Evolutionary conservation across 2,329 filamentous ascomycete genomes (phyloP).

Genomic region (Parastagonospora avenae): DNA sequence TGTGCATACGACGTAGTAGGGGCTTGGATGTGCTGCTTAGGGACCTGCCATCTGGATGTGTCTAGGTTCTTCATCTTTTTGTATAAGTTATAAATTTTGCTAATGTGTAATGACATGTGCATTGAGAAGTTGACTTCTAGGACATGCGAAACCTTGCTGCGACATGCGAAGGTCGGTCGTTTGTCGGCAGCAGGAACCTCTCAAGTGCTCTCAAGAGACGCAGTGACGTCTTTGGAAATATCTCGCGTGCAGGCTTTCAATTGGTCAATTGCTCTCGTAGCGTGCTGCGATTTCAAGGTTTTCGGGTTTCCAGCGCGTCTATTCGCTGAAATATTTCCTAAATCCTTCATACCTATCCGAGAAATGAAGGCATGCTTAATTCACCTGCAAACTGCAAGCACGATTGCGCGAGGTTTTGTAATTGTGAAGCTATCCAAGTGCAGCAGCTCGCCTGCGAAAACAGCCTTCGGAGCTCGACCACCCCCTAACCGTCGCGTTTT

Average conservation of each 20-base stretch:
- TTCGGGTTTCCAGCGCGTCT: too few relatives aligned
- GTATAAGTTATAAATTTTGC: neutral
- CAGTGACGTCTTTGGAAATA: too few relatives aligned
- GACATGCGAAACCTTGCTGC: too few relatives aligned
- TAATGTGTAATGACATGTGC: neutral
- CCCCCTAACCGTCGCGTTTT: constrained; percentile 37
- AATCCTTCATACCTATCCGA: too few relatives aligned
- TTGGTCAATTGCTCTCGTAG: too few relatives aligned
- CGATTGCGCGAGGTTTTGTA: constrained; percentile 10
- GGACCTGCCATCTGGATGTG: neutral
- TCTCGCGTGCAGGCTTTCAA: too few relatives aligned
- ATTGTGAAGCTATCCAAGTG: constrained; percentile 6
- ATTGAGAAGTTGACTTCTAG: neutral
- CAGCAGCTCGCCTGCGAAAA: constrained; percentile 22
- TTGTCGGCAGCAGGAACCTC: neutral
- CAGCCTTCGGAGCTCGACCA: constrained; percentile 30
- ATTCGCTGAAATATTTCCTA: too few relatives aligned
- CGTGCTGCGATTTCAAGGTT: too few relatives aligned
- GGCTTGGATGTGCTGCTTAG: too few relatives aligned
- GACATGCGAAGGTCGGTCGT: neutral
- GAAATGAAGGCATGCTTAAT: too few relatives aligned
- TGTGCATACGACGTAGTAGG: neutral
- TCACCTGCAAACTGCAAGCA: too few relatives aligned
- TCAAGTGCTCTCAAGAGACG: too few relatives aligned
- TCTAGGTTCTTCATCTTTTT: neutral